phyloP scores from a whole-genome alignment of 1,139 yeast species.

The Schwanniomyces etchellsii region DNA sequence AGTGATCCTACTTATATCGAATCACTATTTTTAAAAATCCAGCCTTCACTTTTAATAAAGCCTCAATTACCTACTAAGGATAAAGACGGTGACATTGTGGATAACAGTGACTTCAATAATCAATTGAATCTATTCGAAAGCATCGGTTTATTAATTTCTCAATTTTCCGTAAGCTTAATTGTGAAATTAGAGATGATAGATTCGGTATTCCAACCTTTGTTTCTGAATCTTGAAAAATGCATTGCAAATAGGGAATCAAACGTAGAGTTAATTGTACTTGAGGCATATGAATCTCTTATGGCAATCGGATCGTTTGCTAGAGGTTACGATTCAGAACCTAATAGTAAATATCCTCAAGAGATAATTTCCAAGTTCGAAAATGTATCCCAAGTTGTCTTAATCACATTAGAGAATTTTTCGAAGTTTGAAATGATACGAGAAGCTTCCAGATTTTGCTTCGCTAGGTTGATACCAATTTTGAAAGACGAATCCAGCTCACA shows the following conservation, averaged over 20 bases:
- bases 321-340: conserved; percentile 57
- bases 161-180: conserved; percentile 32
- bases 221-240: conserved; percentile 64
- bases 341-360: conserved; percentile 23
- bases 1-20: conserved; percentile 25
- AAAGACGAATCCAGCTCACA: conserved; percentile 42
- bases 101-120: conserved; percentile 62
- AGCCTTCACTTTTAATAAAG: conserved; percentile 52
- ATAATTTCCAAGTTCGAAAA: conserved; percentile 53
- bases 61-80: conserved; percentile 50
- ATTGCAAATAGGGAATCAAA: conserved; percentile 36
- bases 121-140: conserved; percentile 84
- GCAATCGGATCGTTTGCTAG: conserved; percentile 87
- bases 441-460: conserved; percentile 80
- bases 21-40: conserved; percentile 34
- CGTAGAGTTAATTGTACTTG: conserved; percentile 48
- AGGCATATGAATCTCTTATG: conserved; percentile 81
- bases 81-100: conserved; percentile 51
- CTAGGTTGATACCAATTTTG: conserved; percentile 77
- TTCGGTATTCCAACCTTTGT: conserved; percentile 70
- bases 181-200: conserved; percentile 49
- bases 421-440: conserved; percentile 71
- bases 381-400: conserved; percentile 78
- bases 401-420: conserved; percentile 73
- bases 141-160: conserved; percentile 59